Base-by-base conservation (phyloP, 495 filamentous ascomycete species). In the Hyaloscypha hepaticicola region DNA sequence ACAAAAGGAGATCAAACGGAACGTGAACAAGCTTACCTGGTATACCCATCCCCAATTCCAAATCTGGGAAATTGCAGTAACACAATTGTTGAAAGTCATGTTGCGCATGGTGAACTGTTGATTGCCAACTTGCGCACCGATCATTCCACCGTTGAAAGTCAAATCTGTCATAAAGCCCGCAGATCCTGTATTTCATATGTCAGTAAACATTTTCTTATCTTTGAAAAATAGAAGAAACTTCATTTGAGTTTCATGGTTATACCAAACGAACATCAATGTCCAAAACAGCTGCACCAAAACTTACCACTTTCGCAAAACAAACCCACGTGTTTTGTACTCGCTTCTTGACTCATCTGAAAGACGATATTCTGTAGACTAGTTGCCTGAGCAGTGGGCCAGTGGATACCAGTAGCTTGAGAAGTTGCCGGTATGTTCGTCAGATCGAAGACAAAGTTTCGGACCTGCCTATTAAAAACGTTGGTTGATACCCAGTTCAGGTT, bases 31-130 rank as follows among this genome's bases (percentile, higher is more conserved):
- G 31, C 31, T 34, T 34, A 34, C 31, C 38, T 66, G 55, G 34
- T 67, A 72, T 5, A 70, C 67, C 73, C 73, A 84, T 27, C 80
- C 79, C 82, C 82, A 84, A 71, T 81, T 74, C 80, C 80, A 84
- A 24, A 79, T 70, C 57, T 81, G 78, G 55, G 69, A 83, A 61
- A 90, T 80, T 31, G 81, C 84, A 28, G 81, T 83, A 28, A 75
- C 64, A 38, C 81, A 83, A 67, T 85, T 81, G 67, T 73, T 75
- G 25, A 94, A 89, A 12, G 75, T 80, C 24, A 95, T 34, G 72
- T 92, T 91, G 29, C 88, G 82, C 80, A 88, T 90, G 0, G 90
- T 93, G 63, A 88, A 95, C 72, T 94, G 91, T 75, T 94, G 90
- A 69, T 90, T 92, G 19, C 90, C 90, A 62, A 92, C 70, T 45